A percentile compares a stretch with the other conserved stretches of the same genome.
These are phyloP conservation scores for Akanthomyces uredinophilus DNA, from an alignment of 2,329 filamentous ascomycete species.

Conservation along the genomic window DNA sequence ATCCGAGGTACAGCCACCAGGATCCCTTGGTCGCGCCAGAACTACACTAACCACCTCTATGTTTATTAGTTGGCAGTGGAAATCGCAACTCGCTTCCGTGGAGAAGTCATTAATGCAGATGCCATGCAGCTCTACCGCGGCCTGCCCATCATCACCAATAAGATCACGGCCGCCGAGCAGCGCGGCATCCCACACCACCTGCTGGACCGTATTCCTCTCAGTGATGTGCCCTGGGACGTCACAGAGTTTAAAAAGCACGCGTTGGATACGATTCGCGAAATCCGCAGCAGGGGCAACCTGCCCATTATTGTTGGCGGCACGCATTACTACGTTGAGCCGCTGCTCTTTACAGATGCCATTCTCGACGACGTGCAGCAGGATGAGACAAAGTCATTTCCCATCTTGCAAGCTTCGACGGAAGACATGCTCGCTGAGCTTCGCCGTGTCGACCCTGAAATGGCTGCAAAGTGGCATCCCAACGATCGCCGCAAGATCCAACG, in stretches of 20 bases:
- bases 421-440: conserved; percentile 66
- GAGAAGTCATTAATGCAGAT: conserved; percentile 95
- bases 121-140: conserved; percentile 97
- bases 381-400: conserved; percentile 50
- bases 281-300: conserved; percentile 69
- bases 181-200: conserved; percentile 83
- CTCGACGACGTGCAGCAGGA: conserved; percentile 35
- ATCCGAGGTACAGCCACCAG: conserved; percentile 61
- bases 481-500: conserved; percentile 85
- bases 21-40: not conserved
- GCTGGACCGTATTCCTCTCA: conserved; percentile 69
- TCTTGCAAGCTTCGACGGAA: conserved; percentile 67
- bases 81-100: conserved; percentile 74
- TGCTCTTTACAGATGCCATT: conserved; percentile 70
- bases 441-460: conserved; percentile 85
- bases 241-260: conserved; percentile 70
- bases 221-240: conserved; percentile 79
- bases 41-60: not conserved
- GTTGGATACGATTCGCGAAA: conserved; percentile 65
- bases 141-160: conserved; percentile 91
- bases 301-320: conserved; percentile 93
- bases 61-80: conserved; percentile 78
- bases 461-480: conserved; percentile 87
- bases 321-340: conserved; percentile 87
- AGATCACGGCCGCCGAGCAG: conserved; percentile 70